Evolutionary conservation across 2,329 filamentous ascomycete species (phyloP).

Genomic region (Periconia macrospinosa): DNA sequence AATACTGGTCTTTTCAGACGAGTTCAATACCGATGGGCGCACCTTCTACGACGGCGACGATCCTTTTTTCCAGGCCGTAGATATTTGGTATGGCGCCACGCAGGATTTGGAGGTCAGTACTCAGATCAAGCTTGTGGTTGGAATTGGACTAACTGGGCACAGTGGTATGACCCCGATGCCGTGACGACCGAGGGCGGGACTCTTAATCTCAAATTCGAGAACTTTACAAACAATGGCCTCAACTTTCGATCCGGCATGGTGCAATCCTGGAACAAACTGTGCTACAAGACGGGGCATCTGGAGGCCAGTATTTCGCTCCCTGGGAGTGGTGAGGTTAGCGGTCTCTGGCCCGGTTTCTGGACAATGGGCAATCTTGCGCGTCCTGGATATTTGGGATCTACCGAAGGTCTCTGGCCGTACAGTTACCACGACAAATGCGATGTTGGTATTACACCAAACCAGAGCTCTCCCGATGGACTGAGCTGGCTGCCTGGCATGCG

Average conservation of each 20-base stretch:
- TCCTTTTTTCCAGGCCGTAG: constrained; percentile 67
- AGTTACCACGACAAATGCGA: constrained; percentile 71
- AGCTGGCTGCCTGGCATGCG: constrained; percentile 71
- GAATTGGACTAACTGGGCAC: constrained; percentile 9
- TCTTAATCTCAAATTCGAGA: constrained; percentile 66
- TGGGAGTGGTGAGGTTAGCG: constrained; percentile 65
- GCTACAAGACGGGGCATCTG: constrained; percentile 70
- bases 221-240: constrained; percentile 65
- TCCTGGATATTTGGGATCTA: constrained; percentile 69
- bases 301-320: constrained; percentile 73
- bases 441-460: constrained; percentile 71
- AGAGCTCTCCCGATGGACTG: constrained; percentile 67
- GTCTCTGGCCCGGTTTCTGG: constrained; percentile 78
- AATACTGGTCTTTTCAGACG: constrained; percentile 71
- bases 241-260: constrained; percentile 74
- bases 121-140: neutral
- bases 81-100: constrained; percentile 74
- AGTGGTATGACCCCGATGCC: constrained; percentile 73
- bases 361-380: constrained; percentile 73
- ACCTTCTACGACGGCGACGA: constrained; percentile 74
- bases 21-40: constrained; percentile 68
- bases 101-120: constrained; percentile 63
- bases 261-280: constrained; percentile 73
- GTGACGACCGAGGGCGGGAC: constrained; percentile 64
- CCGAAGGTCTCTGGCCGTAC: constrained; percentile 75